phyloP scores from a whole-genome alignment of 176 grass and related monocot genomes.

The Rhynchospora tenuis region DNA sequence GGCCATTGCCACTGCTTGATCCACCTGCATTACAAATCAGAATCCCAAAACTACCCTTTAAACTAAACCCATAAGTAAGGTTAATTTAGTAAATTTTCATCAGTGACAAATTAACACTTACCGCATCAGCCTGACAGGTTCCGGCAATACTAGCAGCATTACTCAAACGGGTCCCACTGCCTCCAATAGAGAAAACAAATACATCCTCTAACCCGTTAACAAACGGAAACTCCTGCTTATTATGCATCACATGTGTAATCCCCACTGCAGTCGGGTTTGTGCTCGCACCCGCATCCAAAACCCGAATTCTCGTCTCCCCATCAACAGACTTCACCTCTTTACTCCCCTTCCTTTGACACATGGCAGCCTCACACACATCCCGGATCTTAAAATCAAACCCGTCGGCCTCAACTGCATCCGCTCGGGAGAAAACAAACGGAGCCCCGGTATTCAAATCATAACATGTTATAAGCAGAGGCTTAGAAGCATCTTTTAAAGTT shows the following conservation, averaged over 20 bases:
- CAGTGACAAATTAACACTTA: conserved; percentile 1
- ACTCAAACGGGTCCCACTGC: neutral
- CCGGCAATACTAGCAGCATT: conserved; percentile 44
- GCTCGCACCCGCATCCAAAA: conserved; percentile 11
- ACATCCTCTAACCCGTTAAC: conserved; percentile 47
- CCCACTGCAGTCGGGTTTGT: conserved; percentile 56
- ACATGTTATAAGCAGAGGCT: conserved; percentile 77
- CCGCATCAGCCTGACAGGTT: conserved; percentile 68
- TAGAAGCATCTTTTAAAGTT: conserved; percentile 49
- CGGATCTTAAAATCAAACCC: conserved; percentile 80
- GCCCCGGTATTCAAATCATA: conserved; percentile 52
- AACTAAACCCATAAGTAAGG: neutral
- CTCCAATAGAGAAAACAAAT: conserved; percentile 60
- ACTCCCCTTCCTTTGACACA: conserved; percentile 14
- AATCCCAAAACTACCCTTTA: conserved; percentile 10
- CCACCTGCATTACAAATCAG: conserved; percentile 25
- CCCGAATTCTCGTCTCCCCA: conserved; percentile 41
- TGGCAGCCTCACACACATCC: conserved; percentile 53
- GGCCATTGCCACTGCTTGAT: conserved; percentile 78
- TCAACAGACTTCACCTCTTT: conserved; percentile 51
- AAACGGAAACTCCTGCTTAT: conserved; percentile 75
- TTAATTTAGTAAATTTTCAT: neutral
- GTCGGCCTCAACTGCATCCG: conserved; percentile 79
- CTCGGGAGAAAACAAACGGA: conserved; percentile 89
- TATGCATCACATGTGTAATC: conserved; percentile 71